A percentile compares a stretch with the other conserved stretches of the same genome.
Evolutionary conservation across 2,329 filamentous ascomycete species (phyloP).

Genomic region (Stachybotrys echinatus): DNA sequence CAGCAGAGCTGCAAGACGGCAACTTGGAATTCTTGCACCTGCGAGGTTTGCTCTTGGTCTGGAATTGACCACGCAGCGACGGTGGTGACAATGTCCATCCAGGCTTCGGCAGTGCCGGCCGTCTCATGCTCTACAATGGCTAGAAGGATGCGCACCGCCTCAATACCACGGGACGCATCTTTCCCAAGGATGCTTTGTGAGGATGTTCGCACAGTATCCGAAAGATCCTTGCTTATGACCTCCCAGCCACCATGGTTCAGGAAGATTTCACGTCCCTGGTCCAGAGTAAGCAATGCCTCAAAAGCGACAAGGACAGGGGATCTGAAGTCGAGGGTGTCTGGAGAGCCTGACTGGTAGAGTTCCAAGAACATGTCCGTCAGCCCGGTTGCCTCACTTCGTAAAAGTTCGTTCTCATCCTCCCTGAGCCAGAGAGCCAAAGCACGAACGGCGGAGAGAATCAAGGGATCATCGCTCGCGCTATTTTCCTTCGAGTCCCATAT

Average conservation of each 20-base stretch:
- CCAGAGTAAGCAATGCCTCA: constrained; percentile 48
- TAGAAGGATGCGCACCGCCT: constrained; percentile 51
- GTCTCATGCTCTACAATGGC: constrained; percentile 43
- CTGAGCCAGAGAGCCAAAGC: constrained; percentile 61
- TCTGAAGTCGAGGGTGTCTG: constrained; percentile 44
- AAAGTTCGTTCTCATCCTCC: constrained; percentile 58
- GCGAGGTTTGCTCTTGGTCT: constrained; percentile 14
- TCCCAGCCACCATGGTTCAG: constrained; percentile 49
- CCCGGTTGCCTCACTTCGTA: constrained; percentile 52
- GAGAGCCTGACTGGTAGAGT: constrained; percentile 42
- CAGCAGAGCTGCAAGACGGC: constrained; percentile 52
- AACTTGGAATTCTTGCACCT: constrained; percentile 44
- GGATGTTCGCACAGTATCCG: constrained; percentile 20
- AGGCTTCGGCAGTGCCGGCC: constrained; percentile 42
- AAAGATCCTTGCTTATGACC: constrained; percentile 44
- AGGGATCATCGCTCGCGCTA: constrained; percentile 45
- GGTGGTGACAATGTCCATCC: constrained; percentile 50
- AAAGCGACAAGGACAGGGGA: constrained; percentile 53
- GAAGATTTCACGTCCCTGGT: constrained; percentile 42
- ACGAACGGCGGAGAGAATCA: constrained; percentile 54
- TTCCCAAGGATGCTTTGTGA: constrained; percentile 26
- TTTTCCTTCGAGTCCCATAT: constrained; percentile 54
- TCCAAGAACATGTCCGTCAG: constrained; percentile 60
- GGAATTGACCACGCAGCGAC: constrained; percentile 44
- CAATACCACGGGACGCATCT: constrained; percentile 40